A percentile compares a stretch with the other conserved stretches of the same genome.
Evolutionary conservation across 306 rosid genomes (phyloP).

Genomic region (Benincasa hispida): DNA sequence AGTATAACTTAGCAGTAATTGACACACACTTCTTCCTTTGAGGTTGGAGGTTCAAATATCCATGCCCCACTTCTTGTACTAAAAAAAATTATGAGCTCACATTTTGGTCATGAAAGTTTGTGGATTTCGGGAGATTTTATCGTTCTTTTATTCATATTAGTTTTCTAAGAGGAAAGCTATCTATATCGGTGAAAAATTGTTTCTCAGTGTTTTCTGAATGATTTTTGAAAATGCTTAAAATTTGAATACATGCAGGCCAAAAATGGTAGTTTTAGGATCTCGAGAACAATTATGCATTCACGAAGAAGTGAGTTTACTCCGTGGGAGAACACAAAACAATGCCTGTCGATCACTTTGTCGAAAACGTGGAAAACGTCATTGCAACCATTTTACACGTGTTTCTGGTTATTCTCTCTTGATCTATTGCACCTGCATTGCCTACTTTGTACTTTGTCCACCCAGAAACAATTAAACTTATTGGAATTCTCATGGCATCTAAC

Average conservation of each 20-base stretch:
- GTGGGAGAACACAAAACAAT: constrained; percentile 63
- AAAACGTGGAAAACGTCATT: constrained; percentile 31
- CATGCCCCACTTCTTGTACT: too few relatives aligned
- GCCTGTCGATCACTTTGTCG: constrained; percentile 58
- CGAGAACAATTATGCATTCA: constrained; percentile 93
- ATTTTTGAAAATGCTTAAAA: background rate
- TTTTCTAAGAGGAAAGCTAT: background rate
- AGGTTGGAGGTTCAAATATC: too few relatives aligned
- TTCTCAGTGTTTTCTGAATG: background rate
- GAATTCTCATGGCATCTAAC: background rate
- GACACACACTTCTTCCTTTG: too few relatives aligned
- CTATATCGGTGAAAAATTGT: background rate
- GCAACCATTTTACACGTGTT: constrained; percentile 36
- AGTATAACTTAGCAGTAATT: too few relatives aligned
- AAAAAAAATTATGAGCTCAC: too few relatives aligned
- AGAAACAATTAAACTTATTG: background rate
- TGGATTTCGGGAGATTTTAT: background rate
- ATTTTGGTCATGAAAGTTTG: background rate
- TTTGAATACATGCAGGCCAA: constrained; percentile 52
- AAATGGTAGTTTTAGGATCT: constrained; percentile 86
- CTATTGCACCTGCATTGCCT: constrained; percentile 2
- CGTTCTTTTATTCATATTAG: background rate
- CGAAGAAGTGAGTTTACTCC: constrained; percentile 66
- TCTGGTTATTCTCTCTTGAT: constrained; percentile 32
- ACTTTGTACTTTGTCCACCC: background rate